Evolutionary conservation across 2,329 filamentous ascomycete genomes (phyloP), one percentile per base, ranked within the genome.

Genomic region (Malbranchea zuffiana): DNA sequence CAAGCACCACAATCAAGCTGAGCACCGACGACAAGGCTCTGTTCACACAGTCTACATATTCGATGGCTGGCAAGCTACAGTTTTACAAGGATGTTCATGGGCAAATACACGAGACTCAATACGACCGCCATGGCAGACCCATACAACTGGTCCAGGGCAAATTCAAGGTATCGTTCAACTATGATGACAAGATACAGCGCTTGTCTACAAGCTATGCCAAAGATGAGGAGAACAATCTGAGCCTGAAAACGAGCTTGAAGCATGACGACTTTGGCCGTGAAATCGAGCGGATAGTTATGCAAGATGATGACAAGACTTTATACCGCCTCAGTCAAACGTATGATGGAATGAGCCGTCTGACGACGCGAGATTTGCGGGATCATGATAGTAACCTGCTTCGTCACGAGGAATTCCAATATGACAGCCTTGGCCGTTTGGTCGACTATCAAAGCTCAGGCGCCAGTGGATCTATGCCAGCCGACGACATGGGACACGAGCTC

Each of bases 221-320:
- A 19, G 35, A 37, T n/a, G 18, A 6, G 20, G 27, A 30, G 19
- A 37, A 3, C 4, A 20, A 20, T 13, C n/a, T 17, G 13, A 31
- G 19, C 16, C 13, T 37, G 4, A 20, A 12, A 10, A 37, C 35
- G 3, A 7, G 3, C 13, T 18, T 19, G 27, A 24, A 2, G 3
- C 32, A 37, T 23, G 35, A 37, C 32, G 35, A 32, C 3, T 37
- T 37, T 37, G 27, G 35, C 13, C 25, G 35, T 10, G 35, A 37
- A 24, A 17, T 21, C 16, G 15, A 21, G 24, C 26, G 35, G 11
- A 37, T 19, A 11, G 26, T 37, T n/a, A 12, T 13, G 8, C 3
- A 37, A 37, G 32, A 15, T 6, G 11, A 19, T n/a, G 26, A 23
- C 12, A 20, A 4, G 4, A 13, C 13, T 8, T n/a, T 37, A 37